Evolutionary conservation across 257 asterid species (phyloP), one percentile per base, ranked within the genome.

Genomic region (Solanum clarkiae): DNA sequence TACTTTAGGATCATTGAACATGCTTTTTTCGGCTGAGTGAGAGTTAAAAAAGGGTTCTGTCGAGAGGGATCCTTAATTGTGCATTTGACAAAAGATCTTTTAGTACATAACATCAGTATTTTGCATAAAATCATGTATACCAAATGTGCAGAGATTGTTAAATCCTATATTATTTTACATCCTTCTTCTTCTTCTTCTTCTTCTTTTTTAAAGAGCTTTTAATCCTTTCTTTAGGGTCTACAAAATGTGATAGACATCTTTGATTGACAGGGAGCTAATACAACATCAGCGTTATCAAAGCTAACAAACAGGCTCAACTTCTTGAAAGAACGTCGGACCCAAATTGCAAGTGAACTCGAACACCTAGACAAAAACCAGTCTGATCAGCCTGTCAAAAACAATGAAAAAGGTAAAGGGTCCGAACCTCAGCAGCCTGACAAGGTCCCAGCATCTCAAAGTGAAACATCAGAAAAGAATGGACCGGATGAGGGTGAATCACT

Each of bases 271-370:
- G 98, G 94, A 84, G 72, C 85, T 84, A 92, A 88, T 90, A 86
- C 93, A 82, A 85, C 94, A 86, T 92, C 95, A 87, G 97, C 97
- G 40, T 92, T 96, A 84, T 91, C 98, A 83, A 96, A 93, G 94
- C 93, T 94, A 87, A 91, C 99, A 85, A 92, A 92, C 92, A 89
- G 97, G 87, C 98, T 96, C 87, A 93, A 92, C 92, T 93, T 96
- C 95, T 92, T 96, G 87, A 96, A 96, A 90, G 98, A 96, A 88
- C 92, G 95, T 16, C 95, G 97, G 20, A 79, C 97, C 8, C 98
- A 92, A 84, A 94, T 92, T 54, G 90, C 97, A 57, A 86, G 86
- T 59, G 99, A 96, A 90, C 90, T 91, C 85, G 95, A 91, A 80
- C 86, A 84, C 89, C 63, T 91, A 84, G 96, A 96, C 86, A 94